Conservation (phyloP, 2,329 filamentous ascomycete species). For the Trichoderma semiorbis region DNA sequence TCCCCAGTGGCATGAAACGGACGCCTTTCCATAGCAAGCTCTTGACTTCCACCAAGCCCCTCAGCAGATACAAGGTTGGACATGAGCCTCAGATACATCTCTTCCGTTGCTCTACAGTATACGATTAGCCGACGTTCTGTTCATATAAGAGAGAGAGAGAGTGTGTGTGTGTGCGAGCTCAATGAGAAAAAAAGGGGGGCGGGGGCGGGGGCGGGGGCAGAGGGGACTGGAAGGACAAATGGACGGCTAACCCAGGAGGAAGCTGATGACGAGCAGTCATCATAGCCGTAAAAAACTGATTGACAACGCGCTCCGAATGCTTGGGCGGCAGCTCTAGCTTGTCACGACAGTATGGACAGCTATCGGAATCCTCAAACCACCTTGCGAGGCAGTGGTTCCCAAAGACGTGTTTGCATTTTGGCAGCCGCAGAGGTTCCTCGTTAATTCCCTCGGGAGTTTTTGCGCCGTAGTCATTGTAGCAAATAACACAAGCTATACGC, state of each 20-base stretch:
- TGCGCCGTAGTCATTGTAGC: conserved; percentile 60
- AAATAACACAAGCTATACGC: conserved; percentile 56
- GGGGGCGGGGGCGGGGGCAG: no score
- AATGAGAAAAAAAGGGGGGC: neutral
- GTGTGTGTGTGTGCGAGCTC: no score
- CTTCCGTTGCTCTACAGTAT: conserved; percentile 20
- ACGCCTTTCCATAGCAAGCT: conserved; percentile 25
- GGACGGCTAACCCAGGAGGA: conserved; percentile 23
- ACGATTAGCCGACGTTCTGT: neutral
- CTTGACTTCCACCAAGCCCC: conserved; percentile 19
- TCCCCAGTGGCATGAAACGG: conserved; percentile 25
- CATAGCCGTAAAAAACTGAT: conserved; percentile 31
- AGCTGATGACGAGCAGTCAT: conserved; percentile 29
- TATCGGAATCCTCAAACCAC: conserved; percentile 61
- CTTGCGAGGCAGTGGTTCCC: conserved; percentile 63
- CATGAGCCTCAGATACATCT: conserved; percentile 23
- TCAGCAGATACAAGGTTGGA: conserved; percentile 16
- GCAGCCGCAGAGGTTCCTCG: conserved; percentile 56
- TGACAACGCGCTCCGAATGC: conserved; percentile 20
- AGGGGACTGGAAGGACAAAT: neutral
- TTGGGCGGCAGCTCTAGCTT: conserved; percentile 53
- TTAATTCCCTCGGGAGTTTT: conserved; percentile 55
- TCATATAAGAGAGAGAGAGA: neutral
- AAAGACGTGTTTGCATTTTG: conserved; percentile 62
- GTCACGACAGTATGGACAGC: conserved; percentile 62